Percentiles rank a stretch among this genome's conserved stretches.
phyloP scores from a whole-genome alignment of 768 basidiomycete species.

The Phaffia australis region DNA sequence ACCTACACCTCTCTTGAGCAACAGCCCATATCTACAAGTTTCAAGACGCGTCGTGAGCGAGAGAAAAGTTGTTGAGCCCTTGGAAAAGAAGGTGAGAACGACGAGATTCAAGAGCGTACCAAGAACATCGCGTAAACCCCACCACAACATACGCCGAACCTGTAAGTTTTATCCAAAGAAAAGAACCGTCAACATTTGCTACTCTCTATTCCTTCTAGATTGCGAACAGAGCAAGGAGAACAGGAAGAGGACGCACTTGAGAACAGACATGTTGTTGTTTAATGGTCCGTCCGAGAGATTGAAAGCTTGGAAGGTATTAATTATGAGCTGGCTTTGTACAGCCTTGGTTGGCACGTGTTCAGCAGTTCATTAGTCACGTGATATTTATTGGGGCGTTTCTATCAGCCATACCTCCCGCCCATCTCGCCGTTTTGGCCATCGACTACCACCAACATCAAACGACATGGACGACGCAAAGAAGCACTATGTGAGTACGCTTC shows the following conservation, averaged over 20 bases:
- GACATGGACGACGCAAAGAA: background rate
- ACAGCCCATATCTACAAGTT: constrained; percentile 66
- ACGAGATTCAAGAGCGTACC: constrained; percentile 43
- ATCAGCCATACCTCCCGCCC: no score
- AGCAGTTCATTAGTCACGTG: no score
- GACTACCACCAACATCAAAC: no score
- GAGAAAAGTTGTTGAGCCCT: constrained; percentile 11
- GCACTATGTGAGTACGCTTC: constrained; percentile 10
- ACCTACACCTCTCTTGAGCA: constrained; percentile 81
- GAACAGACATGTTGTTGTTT: constrained; percentile 11
- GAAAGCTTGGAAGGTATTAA: no score
- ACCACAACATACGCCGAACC: constrained; percentile 58
- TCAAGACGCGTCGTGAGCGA: background rate
- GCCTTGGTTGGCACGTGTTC: no score
- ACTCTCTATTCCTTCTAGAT: background rate
- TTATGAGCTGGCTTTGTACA: no score
- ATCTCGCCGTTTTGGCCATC: no score
- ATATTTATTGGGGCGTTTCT: no score
- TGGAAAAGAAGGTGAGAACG: background rate
- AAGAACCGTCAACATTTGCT: background rate
- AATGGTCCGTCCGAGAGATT: no score
- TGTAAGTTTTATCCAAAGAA: background rate
- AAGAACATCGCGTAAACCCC: constrained; percentile 93
- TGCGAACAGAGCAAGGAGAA: background rate
- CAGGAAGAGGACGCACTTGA: background rate